Percentiles rank a stretch among this genome's conserved stretches.
Conservation (phyloP, 208 protist species). For the Leptomonas seymouri region DNA sequence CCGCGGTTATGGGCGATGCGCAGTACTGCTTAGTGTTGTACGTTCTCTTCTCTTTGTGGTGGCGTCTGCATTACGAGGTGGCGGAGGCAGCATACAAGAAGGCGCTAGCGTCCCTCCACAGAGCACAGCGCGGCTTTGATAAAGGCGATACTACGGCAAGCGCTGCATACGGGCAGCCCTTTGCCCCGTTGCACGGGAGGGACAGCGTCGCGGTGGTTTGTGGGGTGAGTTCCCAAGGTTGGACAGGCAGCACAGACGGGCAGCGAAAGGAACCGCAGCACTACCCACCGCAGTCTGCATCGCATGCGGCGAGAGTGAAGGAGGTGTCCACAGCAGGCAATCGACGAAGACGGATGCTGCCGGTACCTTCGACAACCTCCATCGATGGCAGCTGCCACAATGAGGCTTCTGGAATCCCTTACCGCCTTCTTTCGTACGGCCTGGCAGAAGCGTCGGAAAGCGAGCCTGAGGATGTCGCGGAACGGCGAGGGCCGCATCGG, state of each 20-base stretch:
- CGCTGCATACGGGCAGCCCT: neutral
- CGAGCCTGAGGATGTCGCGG: neutral
- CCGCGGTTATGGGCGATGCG: conserved; percentile 76
- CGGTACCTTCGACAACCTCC: conserved; percentile 7
- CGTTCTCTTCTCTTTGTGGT: conserved; percentile 81
- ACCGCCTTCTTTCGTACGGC: neutral
- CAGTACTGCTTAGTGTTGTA: conserved; percentile 84
- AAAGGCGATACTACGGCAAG: neutral
- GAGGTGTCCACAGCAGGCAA: neutral
- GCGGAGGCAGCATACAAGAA: conserved; percentile 31
- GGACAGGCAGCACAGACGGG: neutral
- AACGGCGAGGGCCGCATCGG: neutral
- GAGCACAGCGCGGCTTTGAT: neutral
- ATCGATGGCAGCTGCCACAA: conserved; percentile 8
- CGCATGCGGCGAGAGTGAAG: too few species aligned
- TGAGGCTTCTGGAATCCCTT: neutral
- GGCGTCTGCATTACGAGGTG: conserved; percentile 57
- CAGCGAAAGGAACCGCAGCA: neutral
- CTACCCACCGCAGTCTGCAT: neutral
- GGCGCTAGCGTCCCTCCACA: neutral
- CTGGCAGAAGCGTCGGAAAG: neutral
- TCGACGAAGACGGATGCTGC: conserved; percentile 6
- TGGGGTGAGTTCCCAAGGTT: too few species aligned
- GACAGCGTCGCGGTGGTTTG: too few species aligned
- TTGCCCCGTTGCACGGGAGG: neutral